Conservation (phyloP, 192 early-diverging fungal genomes). For the Polychytrium aggregatum region DNA sequence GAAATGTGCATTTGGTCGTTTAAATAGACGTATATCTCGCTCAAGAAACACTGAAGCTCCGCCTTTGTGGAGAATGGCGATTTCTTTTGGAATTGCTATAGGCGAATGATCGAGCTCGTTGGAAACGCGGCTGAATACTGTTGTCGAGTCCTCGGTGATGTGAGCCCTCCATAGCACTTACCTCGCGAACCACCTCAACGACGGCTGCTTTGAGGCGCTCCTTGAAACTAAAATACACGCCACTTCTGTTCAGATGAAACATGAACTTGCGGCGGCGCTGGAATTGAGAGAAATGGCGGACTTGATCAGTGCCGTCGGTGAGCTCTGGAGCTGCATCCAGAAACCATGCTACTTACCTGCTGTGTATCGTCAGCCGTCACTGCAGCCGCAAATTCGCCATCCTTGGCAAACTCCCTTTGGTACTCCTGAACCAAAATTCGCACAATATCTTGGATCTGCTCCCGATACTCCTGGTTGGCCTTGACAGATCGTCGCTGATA, state of each 20-base stretch:
- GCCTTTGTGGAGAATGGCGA: slow-evolving; percentile 35
- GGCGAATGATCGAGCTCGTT: neutral
- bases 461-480: slow-evolving; percentile 35
- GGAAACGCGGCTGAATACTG: neutral
- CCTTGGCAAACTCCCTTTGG: slow-evolving; percentile 3
- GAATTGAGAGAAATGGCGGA: neutral
- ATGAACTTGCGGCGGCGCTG: slow-evolving; percentile 42
- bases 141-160: neutral
- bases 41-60: slow-evolving; percentile 47
- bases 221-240: slow-evolving; percentile 46
- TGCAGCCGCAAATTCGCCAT: slow-evolving; percentile 1
- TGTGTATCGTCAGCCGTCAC: slow-evolving; percentile 1
- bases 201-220: slow-evolving; percentile 45
- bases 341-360: neutral
- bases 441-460: slow-evolving; percentile 37
- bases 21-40: slow-evolving; percentile 46
- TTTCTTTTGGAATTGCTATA: slow-evolving; percentile 30
- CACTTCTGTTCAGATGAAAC: slow-evolving; percentile 48
- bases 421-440: slow-evolving; percentile 38
- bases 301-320: no score
- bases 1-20: slow-evolving; percentile 43
- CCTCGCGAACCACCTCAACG: slow-evolving; percentile 44
- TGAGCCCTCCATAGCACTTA: slow-evolving; percentile 3
- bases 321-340: no score
- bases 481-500: slow-evolving; percentile 33